Evolutionary conservation across 768 basidiomycete species (phyloP).

Genomic region (Naganishia vishniacii): DNA sequence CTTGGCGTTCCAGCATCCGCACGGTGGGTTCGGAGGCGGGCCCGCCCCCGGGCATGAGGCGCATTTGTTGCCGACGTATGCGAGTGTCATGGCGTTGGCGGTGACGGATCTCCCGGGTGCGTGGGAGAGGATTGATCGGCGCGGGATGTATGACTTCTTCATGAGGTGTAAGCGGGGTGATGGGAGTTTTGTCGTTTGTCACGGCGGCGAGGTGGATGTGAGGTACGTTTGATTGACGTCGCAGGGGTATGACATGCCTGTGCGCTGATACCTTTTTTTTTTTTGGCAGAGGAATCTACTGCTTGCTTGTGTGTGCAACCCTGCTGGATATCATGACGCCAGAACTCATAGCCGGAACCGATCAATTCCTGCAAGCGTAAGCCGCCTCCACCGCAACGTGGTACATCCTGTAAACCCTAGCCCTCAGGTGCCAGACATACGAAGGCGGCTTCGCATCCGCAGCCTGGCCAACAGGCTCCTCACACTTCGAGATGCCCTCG

Average conservation of each 20-base stretch:
- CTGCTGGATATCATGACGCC: constrained; percentile 83
- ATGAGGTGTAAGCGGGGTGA: constrained; percentile 86
- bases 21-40: constrained; percentile 88
- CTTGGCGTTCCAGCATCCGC: constrained; percentile 71
- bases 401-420: not conserved
- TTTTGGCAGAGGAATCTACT: constrained; percentile 94
- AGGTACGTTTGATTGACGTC: constrained; percentile 55
- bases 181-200: constrained; percentile 84
- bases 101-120: constrained; percentile 54
- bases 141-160: constrained; percentile 79
- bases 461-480: constrained; percentile 56
- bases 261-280: constrained; percentile 3
- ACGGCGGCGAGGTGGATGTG: constrained; percentile 87
- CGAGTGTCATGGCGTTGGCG: constrained; percentile 73
- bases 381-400: constrained; percentile 34
- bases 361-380: constrained; percentile 63
- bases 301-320: constrained; percentile 74
- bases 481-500: not conserved
- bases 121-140: constrained; percentile 78
- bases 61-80: constrained; percentile 86
- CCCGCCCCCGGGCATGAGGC: constrained; percentile 66
- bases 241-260: not conserved
- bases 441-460: constrained; percentile 89
- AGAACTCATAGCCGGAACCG: constrained; percentile 69
- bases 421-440: constrained; percentile 76